Evolutionary conservation across 2,329 filamentous ascomycete genomes (phyloP).

Genomic region (Drechslerella stenobrocha): DNA sequence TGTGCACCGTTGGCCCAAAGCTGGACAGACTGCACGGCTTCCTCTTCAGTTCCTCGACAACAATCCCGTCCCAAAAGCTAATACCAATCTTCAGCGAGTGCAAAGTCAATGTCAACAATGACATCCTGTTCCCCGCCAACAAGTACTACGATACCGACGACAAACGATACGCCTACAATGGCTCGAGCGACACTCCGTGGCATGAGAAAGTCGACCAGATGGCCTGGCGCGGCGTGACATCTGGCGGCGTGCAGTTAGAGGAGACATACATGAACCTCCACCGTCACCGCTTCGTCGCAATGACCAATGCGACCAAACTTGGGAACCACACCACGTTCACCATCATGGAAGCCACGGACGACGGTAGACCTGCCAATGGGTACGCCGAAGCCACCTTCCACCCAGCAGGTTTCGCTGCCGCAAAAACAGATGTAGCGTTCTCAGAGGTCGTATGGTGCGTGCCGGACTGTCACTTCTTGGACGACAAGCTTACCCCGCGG

Average conservation of each 20-base stretch:
- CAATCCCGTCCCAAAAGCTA: slow-evolving; percentile 63
- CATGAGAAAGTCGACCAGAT: slow-evolving; percentile 62
- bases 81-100: slow-evolving; percentile 71
- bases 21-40: slow-evolving; percentile 67
- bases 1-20: slow-evolving; percentile 69
- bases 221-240: slow-evolving; percentile 69
- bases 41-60: slow-evolving; percentile 65
- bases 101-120: slow-evolving; percentile 70
- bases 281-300: slow-evolving; percentile 72
- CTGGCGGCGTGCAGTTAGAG: slow-evolving; percentile 64
- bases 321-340: slow-evolving; percentile 58
- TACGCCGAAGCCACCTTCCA: slow-evolving; percentile 54
- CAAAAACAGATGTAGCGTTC: slow-evolving; percentile 57
- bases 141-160: slow-evolving; percentile 66
- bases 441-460: slow-evolving; percentile 59
- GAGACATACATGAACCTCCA: slow-evolving; percentile 73
- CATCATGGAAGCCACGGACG: slow-evolving; percentile 53
- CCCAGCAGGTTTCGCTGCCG: slow-evolving; percentile 55
- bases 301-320: slow-evolving; percentile 70
- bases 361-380: slow-evolving; percentile 54
- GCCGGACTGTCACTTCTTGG: slow-evolving; percentile 60
- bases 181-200: slow-evolving; percentile 64
- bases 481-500: slow-evolving; percentile 55
- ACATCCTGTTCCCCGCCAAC: slow-evolving; percentile 68
- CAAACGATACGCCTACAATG: slow-evolving; percentile 64